Evolutionary conservation across 129 eudicot species (phyloP).

Genomic region (Chrysanthemum lavandulifolium): DNA sequence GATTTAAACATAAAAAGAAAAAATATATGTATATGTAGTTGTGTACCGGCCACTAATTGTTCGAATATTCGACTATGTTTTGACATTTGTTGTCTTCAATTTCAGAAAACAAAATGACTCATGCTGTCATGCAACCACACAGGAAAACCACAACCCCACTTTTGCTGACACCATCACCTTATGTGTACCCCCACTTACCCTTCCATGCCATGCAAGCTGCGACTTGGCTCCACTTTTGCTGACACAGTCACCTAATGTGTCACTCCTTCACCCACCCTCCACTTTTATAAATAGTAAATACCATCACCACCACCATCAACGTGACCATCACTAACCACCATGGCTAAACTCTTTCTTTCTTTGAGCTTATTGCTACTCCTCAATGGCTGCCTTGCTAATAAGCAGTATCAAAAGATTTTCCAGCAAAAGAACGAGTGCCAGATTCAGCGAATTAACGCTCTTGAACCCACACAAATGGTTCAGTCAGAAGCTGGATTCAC

Average conservation of each 20-base stretch:
- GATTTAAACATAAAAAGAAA: too few species aligned
- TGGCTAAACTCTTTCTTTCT: conserved; percentile 46
- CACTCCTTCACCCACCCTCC: conserved; percentile 19
- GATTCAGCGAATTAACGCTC: conserved; percentile 43
- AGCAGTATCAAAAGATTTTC: neutral
- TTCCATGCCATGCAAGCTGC: conserved; percentile 38
- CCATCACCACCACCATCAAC: conserved; percentile 4
- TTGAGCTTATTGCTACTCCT: conserved; percentile 24
- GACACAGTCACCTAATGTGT: conserved; percentile 28
- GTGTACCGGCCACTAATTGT: too few species aligned
- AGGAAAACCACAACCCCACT: conserved; percentile 19
- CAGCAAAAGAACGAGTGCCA: conserved; percentile 43
- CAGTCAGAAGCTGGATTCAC: conserved; percentile 61
- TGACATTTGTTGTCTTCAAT: too few species aligned
- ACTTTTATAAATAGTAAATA: conserved; percentile 31
- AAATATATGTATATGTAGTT: too few species aligned
- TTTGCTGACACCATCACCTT: neutral
- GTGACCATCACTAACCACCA: conserved; percentile 18
- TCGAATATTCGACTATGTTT: too few species aligned
- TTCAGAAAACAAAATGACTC: neutral
- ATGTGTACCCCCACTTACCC: conserved; percentile 16
- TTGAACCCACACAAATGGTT: conserved; percentile 42
- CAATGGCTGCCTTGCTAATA: conserved; percentile 38
- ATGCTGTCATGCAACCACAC: neutral
- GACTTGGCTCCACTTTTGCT: conserved; percentile 32